Evolutionary conservation across 768 basidiomycete species (phyloP).

Genomic region (Termitomyces heimii): DNA sequence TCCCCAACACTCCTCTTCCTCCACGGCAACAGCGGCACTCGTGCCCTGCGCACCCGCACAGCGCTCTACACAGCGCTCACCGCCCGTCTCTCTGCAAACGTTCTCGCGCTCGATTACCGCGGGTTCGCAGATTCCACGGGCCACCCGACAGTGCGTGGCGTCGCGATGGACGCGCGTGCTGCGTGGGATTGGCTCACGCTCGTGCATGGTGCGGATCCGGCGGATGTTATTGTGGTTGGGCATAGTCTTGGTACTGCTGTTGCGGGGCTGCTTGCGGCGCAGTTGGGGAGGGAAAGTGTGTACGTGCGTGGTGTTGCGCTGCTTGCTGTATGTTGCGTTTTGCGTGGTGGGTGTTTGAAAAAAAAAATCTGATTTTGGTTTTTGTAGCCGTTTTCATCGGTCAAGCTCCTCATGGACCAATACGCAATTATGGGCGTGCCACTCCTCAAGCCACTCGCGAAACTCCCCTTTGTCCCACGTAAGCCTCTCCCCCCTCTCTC

Average conservation of each 20-base stretch:
- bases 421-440: conserved; percentile 67
- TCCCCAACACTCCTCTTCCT: conserved; percentile 63
- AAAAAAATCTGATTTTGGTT: too few species aligned
- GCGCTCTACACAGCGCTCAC: conserved; percentile 44
- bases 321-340: conserved; percentile 27
- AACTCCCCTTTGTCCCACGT: conserved; percentile 60
- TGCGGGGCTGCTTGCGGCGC: conserved; percentile 35
- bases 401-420: conserved; percentile 56
- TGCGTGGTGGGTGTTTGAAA: too few species aligned
- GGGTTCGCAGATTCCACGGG: conserved; percentile 73
- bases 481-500: conserved; percentile 23
- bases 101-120: conserved; percentile 68
- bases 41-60: conserved; percentile 49
- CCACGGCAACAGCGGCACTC: conserved; percentile 69
- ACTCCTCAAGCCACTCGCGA: conserved; percentile 61
- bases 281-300: conserved; percentile 39
- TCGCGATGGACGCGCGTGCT: conserved; percentile 51
- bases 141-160: conserved; percentile 52
- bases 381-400: conserved; percentile 46
- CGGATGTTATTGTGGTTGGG: conserved; percentile 58
- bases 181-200: conserved; percentile 59
- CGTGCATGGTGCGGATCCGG: conserved; percentile 37
- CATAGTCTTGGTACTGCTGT: conserved; percentile 79
- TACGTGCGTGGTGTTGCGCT: conserved; percentile 41
- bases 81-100: conserved; percentile 47